Conservation (phyloP, 2,329 filamentous ascomycete genomes). For the Aspergillus fructus region DNA sequence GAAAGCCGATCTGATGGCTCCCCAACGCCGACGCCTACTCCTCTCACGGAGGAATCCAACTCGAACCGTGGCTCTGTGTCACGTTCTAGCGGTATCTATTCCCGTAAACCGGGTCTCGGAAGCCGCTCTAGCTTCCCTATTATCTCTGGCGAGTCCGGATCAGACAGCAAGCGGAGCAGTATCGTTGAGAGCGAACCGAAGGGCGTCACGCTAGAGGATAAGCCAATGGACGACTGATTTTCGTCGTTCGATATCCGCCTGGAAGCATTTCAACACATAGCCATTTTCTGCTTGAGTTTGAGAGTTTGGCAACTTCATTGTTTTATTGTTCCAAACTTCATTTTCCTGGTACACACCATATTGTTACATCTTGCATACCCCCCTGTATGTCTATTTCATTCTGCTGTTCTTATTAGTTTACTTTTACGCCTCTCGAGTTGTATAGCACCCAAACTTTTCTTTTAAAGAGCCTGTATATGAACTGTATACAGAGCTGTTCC, state of each 20-base stretch:
- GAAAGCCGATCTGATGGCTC: constrained; percentile 33
- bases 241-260: too few species aligned
- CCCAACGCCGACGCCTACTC: constrained; percentile 33
- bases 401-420: constrained; percentile 5
- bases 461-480: not conserved
- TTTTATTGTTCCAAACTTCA: not conserved
- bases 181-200: constrained; percentile 41
- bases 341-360: constrained; percentile 14
- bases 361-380: constrained; percentile 17
- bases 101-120: constrained; percentile 50
- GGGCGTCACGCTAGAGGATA: constrained; percentile 69
- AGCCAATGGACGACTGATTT: constrained; percentile 65
- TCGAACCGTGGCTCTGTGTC: constrained; percentile 64
- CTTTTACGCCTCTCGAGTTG: constrained; percentile 8
- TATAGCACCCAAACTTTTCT: constrained; percentile 5
- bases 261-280: too few species aligned
- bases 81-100: constrained; percentile 53
- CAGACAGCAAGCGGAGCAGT: constrained; percentile 36
- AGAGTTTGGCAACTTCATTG: not conserved
- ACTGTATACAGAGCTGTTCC: not conserved
- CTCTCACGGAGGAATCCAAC: constrained; percentile 43
- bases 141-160: constrained; percentile 23
- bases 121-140: constrained; percentile 35
- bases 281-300: not conserved
- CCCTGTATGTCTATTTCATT: constrained; percentile 26